Percentiles rank a stretch among this genome's conserved stretches.
phyloP scores from a whole-genome alignment of 192 early-diverging fungal species.

The Backusella parvicylindrica region DNA sequence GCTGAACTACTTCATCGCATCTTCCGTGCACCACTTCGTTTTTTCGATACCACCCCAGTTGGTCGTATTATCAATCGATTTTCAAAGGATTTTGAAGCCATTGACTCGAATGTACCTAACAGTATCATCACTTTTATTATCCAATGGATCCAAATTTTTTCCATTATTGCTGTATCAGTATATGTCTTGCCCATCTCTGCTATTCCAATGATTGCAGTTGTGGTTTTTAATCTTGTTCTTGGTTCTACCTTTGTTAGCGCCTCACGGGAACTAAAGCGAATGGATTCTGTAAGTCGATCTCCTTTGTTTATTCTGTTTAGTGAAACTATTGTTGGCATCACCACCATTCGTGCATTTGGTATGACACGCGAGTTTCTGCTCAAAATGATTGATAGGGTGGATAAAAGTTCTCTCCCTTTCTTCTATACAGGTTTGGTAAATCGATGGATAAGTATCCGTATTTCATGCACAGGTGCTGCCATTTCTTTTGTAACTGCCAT shows the following conservation, averaged over 20 bases:
- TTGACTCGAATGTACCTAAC: slow-evolving; percentile 61
- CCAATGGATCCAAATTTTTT: slow-evolving; percentile 43
- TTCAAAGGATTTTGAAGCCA: slow-evolving; percentile 77
- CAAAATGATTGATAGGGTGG: slow-evolving; percentile 36
- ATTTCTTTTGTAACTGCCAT: slow-evolving; percentile 64
- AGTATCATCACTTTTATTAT: slow-evolving; percentile 43
- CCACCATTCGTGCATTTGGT: slow-evolving; percentile 87
- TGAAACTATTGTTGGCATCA: slow-evolving; percentile 66
- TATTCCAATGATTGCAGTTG: slow-evolving; percentile 33
- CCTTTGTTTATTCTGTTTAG: slow-evolving; percentile 79
- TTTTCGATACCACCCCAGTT: slow-evolving; percentile 84
- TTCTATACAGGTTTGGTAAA: slow-evolving; percentile 78
- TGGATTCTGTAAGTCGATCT: slow-evolving; percentile 70
- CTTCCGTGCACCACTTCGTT: slow-evolving; percentile 69
- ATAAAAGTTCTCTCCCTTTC: slow-evolving; percentile 69
- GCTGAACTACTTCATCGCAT: slow-evolving; percentile 51
- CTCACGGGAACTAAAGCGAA: slow-evolving; percentile 80
- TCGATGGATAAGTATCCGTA: slow-evolving; percentile 82
- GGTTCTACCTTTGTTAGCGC: slow-evolving; percentile 55
- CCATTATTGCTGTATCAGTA: slow-evolving; percentile 55
- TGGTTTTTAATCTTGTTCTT: slow-evolving; percentile 43
- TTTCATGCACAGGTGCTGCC: slow-evolving; percentile 65
- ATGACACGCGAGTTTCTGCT: slow-evolving; percentile 59
- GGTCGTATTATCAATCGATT: slow-evolving; percentile 90
- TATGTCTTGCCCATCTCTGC: slow-evolving; percentile 62